A percentile compares a stretch with the other conserved stretches of the same genome.
Evolutionary conservation across 192 early-diverging fungal species (phyloP).

Genomic region (Linnemannia schmuckeri): DNA sequence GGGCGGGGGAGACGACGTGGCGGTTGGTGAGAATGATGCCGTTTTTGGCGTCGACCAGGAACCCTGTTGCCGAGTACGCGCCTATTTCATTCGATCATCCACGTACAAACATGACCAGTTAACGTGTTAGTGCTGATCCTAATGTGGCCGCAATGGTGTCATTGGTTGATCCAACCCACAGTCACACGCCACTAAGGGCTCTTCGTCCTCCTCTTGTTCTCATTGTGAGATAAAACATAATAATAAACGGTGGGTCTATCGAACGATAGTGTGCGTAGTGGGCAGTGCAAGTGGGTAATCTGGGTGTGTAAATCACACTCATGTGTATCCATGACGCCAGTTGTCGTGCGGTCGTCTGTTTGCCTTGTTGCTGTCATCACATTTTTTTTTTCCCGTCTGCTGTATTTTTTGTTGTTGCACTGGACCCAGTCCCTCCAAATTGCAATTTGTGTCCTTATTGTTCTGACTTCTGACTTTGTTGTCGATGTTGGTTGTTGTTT

Average conservation of each 20-base stretch:
- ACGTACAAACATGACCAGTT: not conserved
- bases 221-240: not conserved
- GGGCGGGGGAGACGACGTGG: slow-evolving; percentile 82
- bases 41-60: slow-evolving; percentile 79
- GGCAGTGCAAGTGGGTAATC: not conserved
- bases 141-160: not conserved
- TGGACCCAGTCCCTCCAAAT: not conserved
- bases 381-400: too few species aligned
- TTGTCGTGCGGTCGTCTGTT: not conserved
- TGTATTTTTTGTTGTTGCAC: not conserved
- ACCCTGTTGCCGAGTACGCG: slow-evolving; percentile 77
- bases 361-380: not conserved
- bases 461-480: too few species aligned
- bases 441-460: too few species aligned
- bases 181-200: slow-evolving; percentile 4
- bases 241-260: not conserved
- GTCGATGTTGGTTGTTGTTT: too few species aligned
- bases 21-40: slow-evolving; percentile 85
- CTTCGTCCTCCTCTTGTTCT: too few species aligned
- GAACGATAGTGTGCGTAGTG: not conserved
- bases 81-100: slow-evolving; percentile 37
- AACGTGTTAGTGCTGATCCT: not conserved
- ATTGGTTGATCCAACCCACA: not conserved
- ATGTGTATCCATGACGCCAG: not conserved
- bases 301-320: not conserved